Conservation (phyloP, 2,329 filamentous ascomycete genomes). For the Ophiostoma montium region DNA sequence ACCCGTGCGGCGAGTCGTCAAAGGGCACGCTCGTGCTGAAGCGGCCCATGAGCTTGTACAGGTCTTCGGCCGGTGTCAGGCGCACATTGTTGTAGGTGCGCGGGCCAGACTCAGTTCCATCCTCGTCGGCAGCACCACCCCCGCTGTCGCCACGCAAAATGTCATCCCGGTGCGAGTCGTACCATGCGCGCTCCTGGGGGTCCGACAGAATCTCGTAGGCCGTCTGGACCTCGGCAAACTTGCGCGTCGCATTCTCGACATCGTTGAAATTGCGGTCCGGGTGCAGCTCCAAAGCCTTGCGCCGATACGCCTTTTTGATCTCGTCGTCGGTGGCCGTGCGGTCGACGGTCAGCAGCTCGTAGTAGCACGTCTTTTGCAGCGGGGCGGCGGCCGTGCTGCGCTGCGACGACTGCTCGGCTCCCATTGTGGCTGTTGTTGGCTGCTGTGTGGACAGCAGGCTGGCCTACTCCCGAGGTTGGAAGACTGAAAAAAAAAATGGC, state of each 20-base stretch:
- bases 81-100: constrained; percentile 47
- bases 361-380: constrained; percentile 58
- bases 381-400: constrained; percentile 16
- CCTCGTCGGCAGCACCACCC: constrained; percentile 22
- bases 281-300: constrained; percentile 82
- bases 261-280: constrained; percentile 88
- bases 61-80: constrained; percentile 67
- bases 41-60: constrained; percentile 62
- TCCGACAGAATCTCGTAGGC: constrained; percentile 96
- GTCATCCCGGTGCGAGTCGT: constrained; percentile 81
- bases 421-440: constrained; percentile 25
- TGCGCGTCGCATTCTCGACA: constrained; percentile 62
- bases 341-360: constrained; percentile 67
- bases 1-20: constrained; percentile 65
- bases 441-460: no score
- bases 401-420: constrained; percentile 39
- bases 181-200: constrained; percentile 91
- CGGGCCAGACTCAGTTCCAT: constrained; percentile 22
- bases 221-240: constrained; percentile 83
- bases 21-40: constrained; percentile 67
- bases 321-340: constrained; percentile 67
- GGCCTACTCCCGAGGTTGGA: no score
- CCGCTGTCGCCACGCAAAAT: constrained; percentile 44
- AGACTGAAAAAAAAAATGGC: no score
- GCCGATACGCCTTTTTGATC: constrained; percentile 89